Base-by-base conservation (phyloP, 1,139 yeast species). In the Geotrichum siamense region DNA sequence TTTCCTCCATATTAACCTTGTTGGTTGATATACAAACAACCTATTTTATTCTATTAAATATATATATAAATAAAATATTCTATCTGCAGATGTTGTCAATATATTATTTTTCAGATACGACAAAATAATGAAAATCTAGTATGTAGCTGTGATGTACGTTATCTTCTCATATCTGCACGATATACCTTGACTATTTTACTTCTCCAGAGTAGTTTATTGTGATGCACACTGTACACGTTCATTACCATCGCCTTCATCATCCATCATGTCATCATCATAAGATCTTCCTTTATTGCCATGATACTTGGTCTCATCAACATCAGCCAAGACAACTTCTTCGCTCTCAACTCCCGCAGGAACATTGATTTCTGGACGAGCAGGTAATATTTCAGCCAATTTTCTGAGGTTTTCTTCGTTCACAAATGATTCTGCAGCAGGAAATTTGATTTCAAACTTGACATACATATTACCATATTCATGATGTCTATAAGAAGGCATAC, bases 281-380 rank as follows among this genome's bases (percentile, higher is more conserved):
- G 65, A 59, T 32, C 59, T 56, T 65, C 53, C 15, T 23, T 32
- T 25, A 39, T 26, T 25, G 15, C 38, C 12, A 17, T 31, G 34
- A 58, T 76, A 77, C 65, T 69, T 72, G 59, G 69, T 59, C 34
- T 82, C 79, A 58, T 79, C 84, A 41, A 75, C 71, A 45, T 74
- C 79, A 38, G 70, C 70, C 61, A 79, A 67, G 35, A 80, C 81
- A 60, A 91, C 91, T 55, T 91, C 97, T 57, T 93, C 98, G 51
- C 83, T 77, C 50, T 75, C 60, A 27, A 62, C 70, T 31, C 56
- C 61, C 27, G 52, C 55, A 16, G 70, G 68, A 38, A 65, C 53
- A 23, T 51, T 55, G 19, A 59, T 55, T 22, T 50, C 45, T 15
- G 55, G 53, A 44, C 73, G 59, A 15, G 68, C 53, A 5, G 76